Evolutionary conservation across 164 flowering plant genomes (phyloP).

Genomic region (Stephania cephalantha): DNA sequence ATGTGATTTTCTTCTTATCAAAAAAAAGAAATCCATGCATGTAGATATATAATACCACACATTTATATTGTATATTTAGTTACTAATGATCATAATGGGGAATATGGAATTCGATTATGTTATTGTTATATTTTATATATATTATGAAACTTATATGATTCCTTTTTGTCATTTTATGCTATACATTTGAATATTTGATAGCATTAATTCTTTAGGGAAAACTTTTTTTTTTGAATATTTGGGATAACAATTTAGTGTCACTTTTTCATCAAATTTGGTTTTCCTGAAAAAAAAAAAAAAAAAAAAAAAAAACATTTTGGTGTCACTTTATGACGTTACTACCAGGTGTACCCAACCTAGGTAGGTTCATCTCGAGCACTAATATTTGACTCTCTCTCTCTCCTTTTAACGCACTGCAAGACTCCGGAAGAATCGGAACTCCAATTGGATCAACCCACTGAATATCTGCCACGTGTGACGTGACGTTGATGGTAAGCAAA

Average conservation of each 20-base stretch:
- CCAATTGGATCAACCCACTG: neutral
- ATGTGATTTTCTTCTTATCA: no score
- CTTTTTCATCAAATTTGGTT: neutral
- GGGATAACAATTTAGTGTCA: neutral
- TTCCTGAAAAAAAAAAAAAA: no score
- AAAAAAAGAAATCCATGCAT: no score
- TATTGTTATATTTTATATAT: no score
- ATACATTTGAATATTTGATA: neutral
- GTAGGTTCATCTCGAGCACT: neutral
- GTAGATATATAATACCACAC: no score
- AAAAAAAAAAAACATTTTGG: neutral
- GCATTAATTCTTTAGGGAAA: no score
- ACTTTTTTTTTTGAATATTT: no score
- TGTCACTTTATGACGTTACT: neutral
- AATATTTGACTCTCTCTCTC: neutral
- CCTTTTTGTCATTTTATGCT: neutral
- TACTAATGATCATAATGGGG: no score
- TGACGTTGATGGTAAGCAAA: neutral
- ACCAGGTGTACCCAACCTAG: neutral
- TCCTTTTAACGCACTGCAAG: neutral
- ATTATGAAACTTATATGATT: neutral
- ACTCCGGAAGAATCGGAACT: neutral
- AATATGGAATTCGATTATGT: no score
- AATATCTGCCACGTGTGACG: neutral
- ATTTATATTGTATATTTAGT: no score